A percentile compares a stretch with the other conserved stretches of the same genome.
These are phyloP conservation scores for Phialophora macrospora DNA, from an alignment of 2,329 filamentous ascomycete genomes.

Conservation along the genomic window DNA sequence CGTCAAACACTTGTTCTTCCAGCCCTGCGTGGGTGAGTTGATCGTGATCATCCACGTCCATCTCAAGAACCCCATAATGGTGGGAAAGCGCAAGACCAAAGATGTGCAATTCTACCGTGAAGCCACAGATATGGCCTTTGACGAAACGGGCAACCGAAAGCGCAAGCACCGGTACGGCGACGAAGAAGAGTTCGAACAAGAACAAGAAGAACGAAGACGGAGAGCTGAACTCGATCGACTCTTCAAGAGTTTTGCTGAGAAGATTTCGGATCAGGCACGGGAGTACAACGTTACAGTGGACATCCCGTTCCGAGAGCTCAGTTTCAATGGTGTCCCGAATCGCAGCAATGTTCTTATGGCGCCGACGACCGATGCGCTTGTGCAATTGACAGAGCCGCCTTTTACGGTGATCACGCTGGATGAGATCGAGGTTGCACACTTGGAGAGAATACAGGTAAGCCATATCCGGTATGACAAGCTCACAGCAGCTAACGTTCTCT, in stretches of 20 bases:
- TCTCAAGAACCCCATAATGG: slow-evolving; percentile 95
- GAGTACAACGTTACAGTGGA: slow-evolving; percentile 91
- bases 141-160: slow-evolving; percentile 97
- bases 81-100: slow-evolving; percentile 98
- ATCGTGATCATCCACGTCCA: slow-evolving; percentile 99
- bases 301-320: slow-evolving; percentile 93
- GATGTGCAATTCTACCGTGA: slow-evolving; percentile 98
- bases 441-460: slow-evolving; percentile 79
- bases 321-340: slow-evolving; percentile 95
- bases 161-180: slow-evolving; percentile 97
- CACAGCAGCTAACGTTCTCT: slow-evolving; percentile 39
- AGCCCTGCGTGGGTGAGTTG: slow-evolving; percentile 92
- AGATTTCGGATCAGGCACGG: slow-evolving; percentile 93
- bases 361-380: slow-evolving; percentile 93
- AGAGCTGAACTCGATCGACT: slow-evolving; percentile 91
- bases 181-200: slow-evolving; percentile 97
- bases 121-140: slow-evolving; percentile 97
- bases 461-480: not conserved
- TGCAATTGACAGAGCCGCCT: slow-evolving; percentile 94
- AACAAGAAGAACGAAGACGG: slow-evolving; percentile 92
- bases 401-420: slow-evolving; percentile 95
- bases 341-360: slow-evolving; percentile 95
- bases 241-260: slow-evolving; percentile 95
- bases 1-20: slow-evolving; percentile 98
- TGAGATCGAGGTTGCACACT: slow-evolving; percentile 93